These are phyloP conservation scores for Ochromonadaceae sp. DNA, from an alignment of 352 stramenopile species.

Conservation along the genomic window DNA sequence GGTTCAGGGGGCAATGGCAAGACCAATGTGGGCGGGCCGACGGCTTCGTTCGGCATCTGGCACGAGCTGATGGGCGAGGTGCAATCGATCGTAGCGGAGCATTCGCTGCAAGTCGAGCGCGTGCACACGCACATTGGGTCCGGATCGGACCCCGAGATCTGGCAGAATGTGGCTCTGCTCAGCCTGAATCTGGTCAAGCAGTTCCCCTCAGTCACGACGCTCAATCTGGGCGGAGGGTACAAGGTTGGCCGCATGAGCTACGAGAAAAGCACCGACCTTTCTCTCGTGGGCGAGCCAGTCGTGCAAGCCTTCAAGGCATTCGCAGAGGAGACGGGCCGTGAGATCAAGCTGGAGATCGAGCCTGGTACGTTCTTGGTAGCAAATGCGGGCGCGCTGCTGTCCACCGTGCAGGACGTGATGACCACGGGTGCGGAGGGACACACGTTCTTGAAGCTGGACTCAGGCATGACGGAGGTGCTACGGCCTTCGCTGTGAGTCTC, in stretches of 20 bases:
- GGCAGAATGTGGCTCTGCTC: conserved; percentile 48
- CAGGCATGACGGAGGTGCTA: conserved; percentile 69
- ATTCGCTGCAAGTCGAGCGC: conserved; percentile 50
- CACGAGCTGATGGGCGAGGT: conserved; percentile 47
- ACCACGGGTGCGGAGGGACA: conserved; percentile 41
- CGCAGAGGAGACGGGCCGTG: conserved; percentile 36
- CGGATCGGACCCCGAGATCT: conserved; percentile 59
- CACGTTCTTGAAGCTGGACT: conserved; percentile 60
- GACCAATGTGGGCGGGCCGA: conserved; percentile 42
- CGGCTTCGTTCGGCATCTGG: conserved; percentile 66
- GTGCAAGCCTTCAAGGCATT: conserved; percentile 43
- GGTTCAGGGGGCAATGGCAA: conserved; percentile 63
- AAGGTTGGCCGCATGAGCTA: conserved; percentile 58
- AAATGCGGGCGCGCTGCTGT: conserved; percentile 55
- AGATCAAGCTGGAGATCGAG: conserved; percentile 66
- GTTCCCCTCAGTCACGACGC: conserved; percentile 38
- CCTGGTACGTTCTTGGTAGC: conserved; percentile 66
- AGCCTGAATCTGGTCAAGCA: conserved; percentile 39
- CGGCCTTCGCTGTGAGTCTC: conserved; percentile 48
- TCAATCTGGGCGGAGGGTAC: conserved; percentile 69
- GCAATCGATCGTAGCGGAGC: conserved; percentile 49
- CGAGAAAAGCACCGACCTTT: conserved; percentile 57
- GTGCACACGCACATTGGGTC: conserved; percentile 76
- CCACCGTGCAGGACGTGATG: conserved; percentile 55
- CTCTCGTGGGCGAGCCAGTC: conserved; percentile 52